Percentiles rank a stretch among this genome's conserved stretches.
Evolutionary conservation across 2,329 filamentous ascomycete genomes (phyloP).

Genomic region (Aspergillus amoenus): DNA sequence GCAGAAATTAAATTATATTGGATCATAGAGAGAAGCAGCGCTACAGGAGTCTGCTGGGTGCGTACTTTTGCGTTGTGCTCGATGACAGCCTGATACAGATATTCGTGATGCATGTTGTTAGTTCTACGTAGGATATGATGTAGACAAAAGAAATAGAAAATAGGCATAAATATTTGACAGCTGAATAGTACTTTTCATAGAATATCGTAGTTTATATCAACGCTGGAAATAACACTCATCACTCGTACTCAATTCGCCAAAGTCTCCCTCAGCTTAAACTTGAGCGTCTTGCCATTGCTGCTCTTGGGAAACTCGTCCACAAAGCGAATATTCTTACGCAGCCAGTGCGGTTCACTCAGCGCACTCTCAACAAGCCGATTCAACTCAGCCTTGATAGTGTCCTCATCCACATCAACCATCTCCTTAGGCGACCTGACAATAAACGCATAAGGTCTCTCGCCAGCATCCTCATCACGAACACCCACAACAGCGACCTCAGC

Average conservation of each 20-base stretch:
- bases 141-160: no score
- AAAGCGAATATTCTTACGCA: neutral
- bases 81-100: no score
- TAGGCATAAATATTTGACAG: no score
- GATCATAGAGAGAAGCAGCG: no score
- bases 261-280: neutral
- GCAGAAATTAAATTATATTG: no score
- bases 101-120: no score
- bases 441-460: conserved; percentile 59
- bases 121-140: no score
- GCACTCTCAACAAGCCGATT: neutral
- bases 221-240: no score
- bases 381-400: neutral
- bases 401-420: neutral
- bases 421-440: conserved; percentile 40
- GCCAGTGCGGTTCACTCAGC: conserved; percentile 2
- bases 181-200: no score
- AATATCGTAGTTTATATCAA: no score
- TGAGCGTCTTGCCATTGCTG: conserved; percentile 2
- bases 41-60: no score
- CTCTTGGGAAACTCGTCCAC: neutral
- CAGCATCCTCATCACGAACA: conserved; percentile 39
- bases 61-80: no score
- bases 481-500: conserved; percentile 56
- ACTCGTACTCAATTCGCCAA: neutral